Evolutionary conservation across 2,329 filamentous ascomycete genomes (phyloP), one percentile per base, ranked within the genome.

Genomic region (Claviceps paspali): DNA sequence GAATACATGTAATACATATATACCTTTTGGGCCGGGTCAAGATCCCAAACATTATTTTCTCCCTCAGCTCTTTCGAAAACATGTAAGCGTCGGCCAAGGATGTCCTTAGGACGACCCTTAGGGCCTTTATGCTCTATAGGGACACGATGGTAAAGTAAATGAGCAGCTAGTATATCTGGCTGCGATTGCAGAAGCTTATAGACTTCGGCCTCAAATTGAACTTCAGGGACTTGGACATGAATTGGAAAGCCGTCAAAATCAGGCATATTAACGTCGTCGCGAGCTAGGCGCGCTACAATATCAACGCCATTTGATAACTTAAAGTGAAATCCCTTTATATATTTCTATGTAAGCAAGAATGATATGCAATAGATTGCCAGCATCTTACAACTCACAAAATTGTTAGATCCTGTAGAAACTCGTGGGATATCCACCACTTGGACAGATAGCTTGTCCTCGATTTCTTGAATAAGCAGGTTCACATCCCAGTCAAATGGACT

Each of bases 401-500:
- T 47, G 41, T 54, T 51, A 12, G 50, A 52, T 18, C 50, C 50
- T 11, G 30, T 41, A 22, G 35, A 33, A 24, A 52, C 39, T 14
- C 26, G 6, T 6, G 50, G 47, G 26, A 54, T 52, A 22, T 52
- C 47, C 22, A 41, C 31, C 34, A 55, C 47, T 9, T 37, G 24
- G 23, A 40, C 29, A 15, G 19, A 35, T 29, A 50, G 39, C 23
- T 33, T 41, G 26, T 49, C 34, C 36, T 54, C 49, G 28, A 52
- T 42, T 36, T 54, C 52, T 33, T 29, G 33, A 30, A 54, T 45
- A 21, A 55, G 49, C 6, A 47, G 37, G 18, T 45, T 41, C 9
- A 53, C 47, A 34, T 53, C 47, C 43, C 45, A 49, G 19, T 18
- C 36, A 12, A 54, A 53, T 5, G 50, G 51, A 43, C 46, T 52